A percentile compares a stretch with the other conserved stretches of the same genome.
phyloP scores from a whole-genome alignment of 2,329 filamentous ascomycete genomes.

The Neonectria magnoliae region DNA sequence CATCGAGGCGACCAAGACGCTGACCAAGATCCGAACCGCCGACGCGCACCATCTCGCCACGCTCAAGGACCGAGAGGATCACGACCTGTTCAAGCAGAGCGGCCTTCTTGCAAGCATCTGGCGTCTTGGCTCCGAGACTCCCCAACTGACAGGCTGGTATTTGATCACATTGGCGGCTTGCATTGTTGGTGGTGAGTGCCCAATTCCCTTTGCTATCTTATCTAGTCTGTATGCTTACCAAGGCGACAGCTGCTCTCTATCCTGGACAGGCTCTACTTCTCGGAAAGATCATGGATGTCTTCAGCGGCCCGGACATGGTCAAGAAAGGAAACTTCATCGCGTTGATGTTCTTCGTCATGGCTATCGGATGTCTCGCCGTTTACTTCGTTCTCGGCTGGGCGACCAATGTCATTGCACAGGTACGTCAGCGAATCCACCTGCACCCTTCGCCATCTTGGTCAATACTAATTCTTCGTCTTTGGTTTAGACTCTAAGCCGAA shows the following conservation, averaged over 20 bases:
- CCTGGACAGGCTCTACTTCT: constrained; percentile 43
- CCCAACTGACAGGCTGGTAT: constrained; percentile 11
- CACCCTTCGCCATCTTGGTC: neutral
- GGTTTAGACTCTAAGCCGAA: constrained; percentile 30
- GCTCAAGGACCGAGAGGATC: constrained; percentile 45
- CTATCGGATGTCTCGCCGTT: constrained; percentile 52
- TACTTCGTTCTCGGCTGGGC: constrained; percentile 53
- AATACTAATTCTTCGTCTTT: neutral
- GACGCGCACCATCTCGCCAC: constrained; percentile 50
- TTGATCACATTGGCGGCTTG: neutral
- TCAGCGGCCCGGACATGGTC: constrained; percentile 46
- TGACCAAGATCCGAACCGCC: constrained; percentile 53
- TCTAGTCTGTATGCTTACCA: neutral
- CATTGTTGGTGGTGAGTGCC: constrained; percentile 16
- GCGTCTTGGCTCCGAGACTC: neutral
- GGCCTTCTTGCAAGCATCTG: constrained; percentile 16
- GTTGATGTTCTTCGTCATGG: constrained; percentile 63
- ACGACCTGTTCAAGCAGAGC: constrained; percentile 2
- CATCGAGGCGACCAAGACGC: neutral
- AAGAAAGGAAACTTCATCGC: constrained; percentile 60
- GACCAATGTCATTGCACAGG: constrained; percentile 44
- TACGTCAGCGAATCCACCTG: constrained; percentile 36
- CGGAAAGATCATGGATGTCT: constrained; percentile 52
- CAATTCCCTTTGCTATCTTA: neutral
- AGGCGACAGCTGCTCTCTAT: constrained; percentile 6